phyloP scores from a whole-genome alignment of 1,284 basidiomycete species.

The Hortiboletus rubellus region DNA sequence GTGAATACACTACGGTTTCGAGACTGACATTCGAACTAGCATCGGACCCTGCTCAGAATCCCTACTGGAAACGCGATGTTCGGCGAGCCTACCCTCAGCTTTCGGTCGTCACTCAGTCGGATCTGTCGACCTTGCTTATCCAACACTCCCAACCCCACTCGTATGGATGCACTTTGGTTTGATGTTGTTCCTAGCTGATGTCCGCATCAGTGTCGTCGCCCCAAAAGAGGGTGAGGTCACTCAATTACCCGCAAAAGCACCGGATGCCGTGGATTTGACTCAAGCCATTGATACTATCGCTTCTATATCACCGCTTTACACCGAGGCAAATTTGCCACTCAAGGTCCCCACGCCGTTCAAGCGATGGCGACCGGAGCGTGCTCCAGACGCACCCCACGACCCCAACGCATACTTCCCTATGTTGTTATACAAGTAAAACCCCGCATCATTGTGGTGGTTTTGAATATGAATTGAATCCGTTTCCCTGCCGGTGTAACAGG shows the following conservation, averaged over 20 bases:
- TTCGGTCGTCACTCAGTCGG: constrained; percentile 78
- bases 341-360: constrained; percentile 60
- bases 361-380: constrained; percentile 68
- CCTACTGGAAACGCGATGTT: constrained; percentile 95
- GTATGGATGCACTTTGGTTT: constrained; percentile 46
- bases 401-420: constrained; percentile 84
- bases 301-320: constrained; percentile 60
- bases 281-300: constrained; percentile 69
- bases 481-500: constrained; percentile 5
- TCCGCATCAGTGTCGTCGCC: constrained; percentile 51
- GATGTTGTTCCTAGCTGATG: constrained; percentile 8
- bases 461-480: constrained; percentile 13
- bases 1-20: constrained; percentile 6
- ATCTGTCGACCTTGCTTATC: constrained; percentile 80
- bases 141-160: constrained; percentile 68
- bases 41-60: constrained; percentile 80
- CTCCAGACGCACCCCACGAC: constrained; percentile 74
- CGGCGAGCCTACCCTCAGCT: constrained; percentile 88
- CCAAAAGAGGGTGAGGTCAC: constrained; percentile 49
- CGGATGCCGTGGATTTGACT: constrained; percentile 57
- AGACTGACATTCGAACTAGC: constrained; percentile 43
- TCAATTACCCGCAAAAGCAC: constrained; percentile 49
- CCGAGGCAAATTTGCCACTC: constrained; percentile 71
- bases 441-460: background rate
- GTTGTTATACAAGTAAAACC: constrained; percentile 69